Percentiles rank a stretch among this genome's conserved stretches.
Evolutionary conservation across 2,329 filamentous ascomycete genomes (phyloP).

Genomic region (Tolypocladium tundrense): DNA sequence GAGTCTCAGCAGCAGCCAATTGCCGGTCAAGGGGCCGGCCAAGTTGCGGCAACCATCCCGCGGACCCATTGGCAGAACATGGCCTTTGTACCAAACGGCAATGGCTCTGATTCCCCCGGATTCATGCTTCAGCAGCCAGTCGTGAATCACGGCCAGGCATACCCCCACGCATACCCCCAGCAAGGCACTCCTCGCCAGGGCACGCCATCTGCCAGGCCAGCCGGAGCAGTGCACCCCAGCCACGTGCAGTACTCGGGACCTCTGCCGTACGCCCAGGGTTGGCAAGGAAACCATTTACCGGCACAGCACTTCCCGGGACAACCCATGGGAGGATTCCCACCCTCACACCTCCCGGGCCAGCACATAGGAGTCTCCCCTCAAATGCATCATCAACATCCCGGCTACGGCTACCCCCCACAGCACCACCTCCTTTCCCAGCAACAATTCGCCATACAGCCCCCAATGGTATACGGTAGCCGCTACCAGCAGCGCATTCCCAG

Average conservation of each 20-base stretch:
- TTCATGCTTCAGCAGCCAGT: not conserved
- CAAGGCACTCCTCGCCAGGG: not conserved
- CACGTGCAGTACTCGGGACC: not conserved
- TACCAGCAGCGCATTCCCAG: not conserved
- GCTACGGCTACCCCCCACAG: not conserved
- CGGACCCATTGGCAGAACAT: not conserved
- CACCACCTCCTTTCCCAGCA: not conserved
- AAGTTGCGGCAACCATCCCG: not conserved
- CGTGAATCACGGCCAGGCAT: not conserved
- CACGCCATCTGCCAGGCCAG: not conserved
- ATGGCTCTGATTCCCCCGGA: not conserved
- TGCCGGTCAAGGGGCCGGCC: not conserved
- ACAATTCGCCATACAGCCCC: not conserved
- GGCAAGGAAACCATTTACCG: not conserved
- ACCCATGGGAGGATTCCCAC: not conserved
- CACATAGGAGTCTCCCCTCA: not conserved
- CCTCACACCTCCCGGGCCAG: not conserved
- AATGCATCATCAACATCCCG: not conserved
- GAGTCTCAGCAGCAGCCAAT: not conserved
- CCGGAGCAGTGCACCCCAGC: not conserved
- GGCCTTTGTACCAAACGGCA: not conserved
- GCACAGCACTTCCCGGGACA: not conserved
- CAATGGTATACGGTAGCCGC: not conserved
- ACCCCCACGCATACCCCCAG: not conserved
- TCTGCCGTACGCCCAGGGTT: not conserved